phyloP scores from a whole-genome alignment of 2,329 filamentous ascomycete species.

The Penicillium decumbens region DNA sequence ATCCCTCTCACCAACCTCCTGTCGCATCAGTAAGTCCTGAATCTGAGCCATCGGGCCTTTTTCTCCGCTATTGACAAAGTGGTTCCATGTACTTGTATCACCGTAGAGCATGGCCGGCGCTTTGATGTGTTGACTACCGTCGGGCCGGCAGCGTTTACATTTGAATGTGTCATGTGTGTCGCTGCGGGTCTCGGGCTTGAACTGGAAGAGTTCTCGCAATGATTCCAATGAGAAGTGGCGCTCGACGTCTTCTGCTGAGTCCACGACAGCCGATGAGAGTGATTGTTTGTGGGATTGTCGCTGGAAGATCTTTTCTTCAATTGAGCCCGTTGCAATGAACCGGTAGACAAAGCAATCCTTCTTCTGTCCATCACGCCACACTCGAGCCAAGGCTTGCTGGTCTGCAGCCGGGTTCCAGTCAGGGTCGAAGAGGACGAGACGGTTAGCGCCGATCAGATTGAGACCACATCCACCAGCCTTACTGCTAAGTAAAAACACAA shows the following conservation, averaged over 20 bases:
- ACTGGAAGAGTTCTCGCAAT: slow-evolving; percentile 89
- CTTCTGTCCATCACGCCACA: slow-evolving; percentile 98
- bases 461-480: slow-evolving; percentile 96
- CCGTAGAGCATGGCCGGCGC: slow-evolving; percentile 94
- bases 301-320: slow-evolving; percentile 99
- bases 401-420: slow-evolving; percentile 98
- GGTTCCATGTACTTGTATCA: slow-evolving; percentile 99
- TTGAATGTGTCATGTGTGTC: slow-evolving; percentile 99
- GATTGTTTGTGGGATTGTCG: slow-evolving; percentile 97
- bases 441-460: slow-evolving; percentile 90
- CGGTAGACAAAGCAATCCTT: slow-evolving; percentile 99
- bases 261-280: slow-evolving; percentile 90
- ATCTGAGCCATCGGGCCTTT: slow-evolving; percentile 68
- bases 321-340: slow-evolving; percentile 97
- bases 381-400: slow-evolving; percentile 91
- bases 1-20: slow-evolving; percentile 71
- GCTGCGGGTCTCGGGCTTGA: slow-evolving; percentile 74
- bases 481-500: slow-evolving; percentile 91
- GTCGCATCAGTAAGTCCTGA: slow-evolving; percentile 83
- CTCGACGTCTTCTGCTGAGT: slow-evolving; percentile 94
- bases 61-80: slow-evolving; percentile 75
- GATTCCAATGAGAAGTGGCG: slow-evolving; percentile 91
- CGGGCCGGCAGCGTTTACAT: slow-evolving; percentile 87
- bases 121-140: slow-evolving; percentile 82
- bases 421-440: slow-evolving; percentile 91